Conservation (phyloP, 352 stramenopile genomes). For the Globisporangium nagaii region DNA sequence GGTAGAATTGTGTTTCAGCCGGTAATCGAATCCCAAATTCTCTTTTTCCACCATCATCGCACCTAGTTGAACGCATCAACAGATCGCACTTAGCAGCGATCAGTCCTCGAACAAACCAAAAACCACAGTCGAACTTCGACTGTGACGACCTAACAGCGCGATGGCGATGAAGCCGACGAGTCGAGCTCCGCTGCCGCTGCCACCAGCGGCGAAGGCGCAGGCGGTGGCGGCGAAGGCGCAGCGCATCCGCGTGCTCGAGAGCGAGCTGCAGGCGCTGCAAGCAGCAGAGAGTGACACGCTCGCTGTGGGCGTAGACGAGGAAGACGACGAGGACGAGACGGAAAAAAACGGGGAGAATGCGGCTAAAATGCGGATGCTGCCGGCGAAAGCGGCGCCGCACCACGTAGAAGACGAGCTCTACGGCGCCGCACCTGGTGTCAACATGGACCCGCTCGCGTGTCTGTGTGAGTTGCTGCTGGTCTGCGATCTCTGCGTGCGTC, state of each 20-base stretch:
- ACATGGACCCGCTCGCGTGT: slow-evolving; percentile 48
- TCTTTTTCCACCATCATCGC: too few species aligned
- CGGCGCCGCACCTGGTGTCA: background rate
- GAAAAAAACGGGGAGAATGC: background rate
- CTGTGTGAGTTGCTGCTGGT: slow-evolving; percentile 26
- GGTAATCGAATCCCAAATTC: too few species aligned
- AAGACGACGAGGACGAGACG: background rate
- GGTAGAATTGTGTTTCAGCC: too few species aligned
- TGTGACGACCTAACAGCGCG: too few species aligned
- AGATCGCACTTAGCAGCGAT: too few species aligned
- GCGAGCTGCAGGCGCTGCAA: slow-evolving; percentile 2
- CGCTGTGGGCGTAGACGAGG: background rate
- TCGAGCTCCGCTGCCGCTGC: too few species aligned
- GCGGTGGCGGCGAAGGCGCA: background rate
- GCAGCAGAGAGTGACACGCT: background rate
- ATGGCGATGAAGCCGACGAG: background rate
- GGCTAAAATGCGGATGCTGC: background rate
- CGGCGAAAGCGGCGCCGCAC: too few species aligned
- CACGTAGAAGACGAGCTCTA: background rate
- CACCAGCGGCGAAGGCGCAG: background rate
- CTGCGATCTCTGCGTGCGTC: background rate
- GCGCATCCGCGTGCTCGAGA: slow-evolving; percentile 7
- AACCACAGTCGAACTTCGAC: too few species aligned
- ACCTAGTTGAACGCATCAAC: too few species aligned
- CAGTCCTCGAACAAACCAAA: background rate